Percentiles rank a stretch among this genome's conserved stretches.
These are phyloP conservation scores for Lodderomyces metapsilosis DNA, from an alignment of 1,139 yeast species.

Conservation along the genomic window DNA sequence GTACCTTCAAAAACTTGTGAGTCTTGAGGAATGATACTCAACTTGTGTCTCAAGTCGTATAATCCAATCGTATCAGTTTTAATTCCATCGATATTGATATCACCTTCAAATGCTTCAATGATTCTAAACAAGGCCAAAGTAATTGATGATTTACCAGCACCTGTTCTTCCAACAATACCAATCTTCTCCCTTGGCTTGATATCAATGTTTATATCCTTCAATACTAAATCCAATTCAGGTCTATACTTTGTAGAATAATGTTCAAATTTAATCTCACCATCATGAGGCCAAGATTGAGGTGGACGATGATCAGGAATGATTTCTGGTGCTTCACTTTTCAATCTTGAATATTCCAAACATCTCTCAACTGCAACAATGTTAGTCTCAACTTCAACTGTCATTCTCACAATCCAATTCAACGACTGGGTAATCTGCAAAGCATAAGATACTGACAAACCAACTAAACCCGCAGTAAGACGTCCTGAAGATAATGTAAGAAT, in stretches of 20 bases:
- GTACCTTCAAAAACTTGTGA: conserved; percentile 96
- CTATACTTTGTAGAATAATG: conserved; percentile 84
- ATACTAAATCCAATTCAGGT: conserved; percentile 76
- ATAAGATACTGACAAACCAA: conserved; percentile 90
- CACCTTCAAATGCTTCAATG: conserved; percentile 76
- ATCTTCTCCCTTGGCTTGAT: conserved; percentile 80
- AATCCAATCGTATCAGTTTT: conserved; percentile 74
- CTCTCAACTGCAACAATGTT: conserved; percentile 97
- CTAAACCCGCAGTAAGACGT: conserved; percentile 77
- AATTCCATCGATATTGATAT: conserved; percentile 70
- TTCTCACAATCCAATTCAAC: conserved; percentile 94
- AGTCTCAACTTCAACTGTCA: conserved; percentile 97
- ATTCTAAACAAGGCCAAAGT: conserved; percentile 88
- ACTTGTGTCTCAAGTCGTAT: conserved; percentile 75
- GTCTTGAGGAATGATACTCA: conserved; percentile 95
- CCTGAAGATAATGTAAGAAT: conserved; percentile 69
- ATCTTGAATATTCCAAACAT: conserved; percentile 76
- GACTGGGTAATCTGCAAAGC: conserved; percentile 91
- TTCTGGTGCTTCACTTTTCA: conserved; percentile 81
- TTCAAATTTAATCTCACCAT: conserved; percentile 69
- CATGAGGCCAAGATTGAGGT: conserved; percentile 68
- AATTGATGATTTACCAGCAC: conserved; percentile 94
- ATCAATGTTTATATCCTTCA: conserved; percentile 65
- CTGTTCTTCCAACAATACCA: conserved; percentile 95
- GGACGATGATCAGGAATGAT: conserved; percentile 73